Evolutionary conservation across 2,329 filamentous ascomycete species (phyloP), one percentile per base, ranked within the genome.

Genomic region (Taxawa tesnikishii): DNA sequence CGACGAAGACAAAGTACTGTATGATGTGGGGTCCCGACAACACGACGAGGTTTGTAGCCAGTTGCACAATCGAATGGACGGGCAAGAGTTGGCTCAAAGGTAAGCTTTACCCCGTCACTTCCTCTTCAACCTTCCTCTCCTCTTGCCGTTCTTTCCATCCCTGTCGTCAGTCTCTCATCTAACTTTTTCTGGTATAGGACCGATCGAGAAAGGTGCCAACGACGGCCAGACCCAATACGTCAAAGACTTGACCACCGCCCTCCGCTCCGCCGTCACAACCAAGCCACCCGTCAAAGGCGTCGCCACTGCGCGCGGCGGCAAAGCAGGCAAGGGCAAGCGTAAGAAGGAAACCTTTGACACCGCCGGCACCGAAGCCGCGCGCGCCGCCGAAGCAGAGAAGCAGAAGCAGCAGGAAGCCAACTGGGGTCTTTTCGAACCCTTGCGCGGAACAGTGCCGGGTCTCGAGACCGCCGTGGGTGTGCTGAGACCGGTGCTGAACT

Each of bases 21-120:
- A 67, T 98, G 14, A 83, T 83, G 31, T 98, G 90, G 90, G 85
- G 78, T 4, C 76, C 90, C 31, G 79, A 77, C 40, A 94, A 94
- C 48, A 65, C 75, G 24, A 98, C 92, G 1, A 73, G 85, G 16
- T 62, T 98, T 17, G 75, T 90, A 39, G 79, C 88, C 60, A 94
- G 79, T 43, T 94, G 84, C 54, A 79, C 76, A 2, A 82, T 94
- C 26, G 92, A 98, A 50, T 98, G 92, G 92, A 79, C 79, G 3
- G 87, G 87, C 46, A 98, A 96, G 67, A 94, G 87, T 62, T 98
- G 90, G 90, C 63, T 98, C 28, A 94, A 90, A 63, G 83, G 87
- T 92, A 64, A 52, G 65, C 34, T 3, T 10, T 11, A 8, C 4
- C 10, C 21, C 11, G 12, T 27, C 15, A 29, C 3, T 17, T n/a